These are phyloP conservation scores for Canavalia gladiata DNA, from an alignment of 306 rosid species.

Conservation along the genomic window DNA sequence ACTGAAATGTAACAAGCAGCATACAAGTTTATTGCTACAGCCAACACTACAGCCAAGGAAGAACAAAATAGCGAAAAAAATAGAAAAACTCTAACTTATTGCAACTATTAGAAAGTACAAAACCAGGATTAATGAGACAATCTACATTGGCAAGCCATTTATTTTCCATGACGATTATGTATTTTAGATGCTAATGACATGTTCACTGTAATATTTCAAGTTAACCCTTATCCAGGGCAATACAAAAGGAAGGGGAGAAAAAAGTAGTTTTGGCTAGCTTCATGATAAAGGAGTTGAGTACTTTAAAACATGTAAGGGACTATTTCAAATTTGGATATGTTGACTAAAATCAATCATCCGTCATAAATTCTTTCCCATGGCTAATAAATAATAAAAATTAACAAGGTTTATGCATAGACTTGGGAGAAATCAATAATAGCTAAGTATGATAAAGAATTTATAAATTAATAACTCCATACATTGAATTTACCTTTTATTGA, in stretches of 20 bases:
- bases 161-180: too few relatives aligned
- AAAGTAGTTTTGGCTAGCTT: too few relatives aligned
- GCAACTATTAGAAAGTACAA: background rate
- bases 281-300: background rate
- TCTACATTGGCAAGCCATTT: background rate
- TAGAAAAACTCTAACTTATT: background rate
- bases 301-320: background rate
- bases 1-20: background rate
- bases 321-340: background rate
- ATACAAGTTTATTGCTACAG: background rate
- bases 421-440: constrained; percentile 18
- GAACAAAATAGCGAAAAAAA: background rate
- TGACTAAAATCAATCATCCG: background rate
- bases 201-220: too few relatives aligned
- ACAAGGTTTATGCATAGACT: background rate
- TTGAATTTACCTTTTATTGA: constrained; percentile 70
- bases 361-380: constrained; percentile 8
- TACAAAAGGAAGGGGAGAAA: too few relatives aligned
- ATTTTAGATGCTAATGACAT: too few relatives aligned
- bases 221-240: too few relatives aligned
- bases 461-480: background rate
- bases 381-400: background rate
- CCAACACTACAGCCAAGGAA: background rate
- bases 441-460: constrained; percentile 14
- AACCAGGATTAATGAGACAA: background rate